Percentiles rank a stretch among this genome's conserved stretches.
Conservation (phyloP, 2,329 filamentous ascomycete species). For the Penicillium polonicum region DNA sequence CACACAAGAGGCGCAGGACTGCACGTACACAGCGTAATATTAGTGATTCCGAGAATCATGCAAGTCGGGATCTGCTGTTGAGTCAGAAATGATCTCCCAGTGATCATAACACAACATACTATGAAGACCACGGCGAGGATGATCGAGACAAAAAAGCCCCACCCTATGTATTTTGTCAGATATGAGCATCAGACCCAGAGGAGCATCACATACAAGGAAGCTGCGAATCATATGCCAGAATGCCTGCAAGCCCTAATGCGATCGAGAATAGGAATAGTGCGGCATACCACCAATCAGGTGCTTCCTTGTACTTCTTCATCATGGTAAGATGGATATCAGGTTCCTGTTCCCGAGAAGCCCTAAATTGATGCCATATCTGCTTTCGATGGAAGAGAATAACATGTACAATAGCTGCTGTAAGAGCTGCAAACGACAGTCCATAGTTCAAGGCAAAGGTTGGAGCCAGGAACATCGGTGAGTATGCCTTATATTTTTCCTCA, state of each 20-base stretch:
- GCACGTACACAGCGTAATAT: slow-evolving; percentile 22
- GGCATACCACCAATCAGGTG: slow-evolving; percentile 56
- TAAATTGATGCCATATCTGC: slow-evolving; percentile 35
- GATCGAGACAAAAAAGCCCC: slow-evolving; percentile 24
- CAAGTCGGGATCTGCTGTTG: slow-evolving; percentile 23
- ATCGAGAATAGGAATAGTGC: slow-evolving; percentile 32
- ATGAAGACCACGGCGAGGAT: slow-evolving; percentile 24
- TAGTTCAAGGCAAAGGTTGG: slow-evolving; percentile 38
- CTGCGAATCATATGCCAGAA: slow-evolving; percentile 22
- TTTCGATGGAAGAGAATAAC: slow-evolving; percentile 34
- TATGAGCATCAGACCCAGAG: not conserved
- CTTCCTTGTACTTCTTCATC: slow-evolving; percentile 57
- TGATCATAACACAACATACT: slow-evolving; percentile 1
- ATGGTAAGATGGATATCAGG: slow-evolving; percentile 64
- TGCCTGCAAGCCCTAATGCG: slow-evolving; percentile 32
- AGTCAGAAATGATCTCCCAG: not conserved
- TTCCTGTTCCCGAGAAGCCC: slow-evolving; percentile 22
- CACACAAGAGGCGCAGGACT: fast-evolving
- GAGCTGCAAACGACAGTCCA: slow-evolving; percentile 38
- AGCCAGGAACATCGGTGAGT: slow-evolving; percentile 41
- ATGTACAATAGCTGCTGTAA: slow-evolving; percentile 35
- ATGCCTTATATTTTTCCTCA: slow-evolving; percentile 33
- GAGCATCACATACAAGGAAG: slow-evolving; percentile 17
- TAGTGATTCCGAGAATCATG: slow-evolving; percentile 25
- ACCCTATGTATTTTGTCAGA: slow-evolving; percentile 16